Conservation (phyloP, 148 eudicot genomes). For the Rhododendron ferrugineum region DNA sequence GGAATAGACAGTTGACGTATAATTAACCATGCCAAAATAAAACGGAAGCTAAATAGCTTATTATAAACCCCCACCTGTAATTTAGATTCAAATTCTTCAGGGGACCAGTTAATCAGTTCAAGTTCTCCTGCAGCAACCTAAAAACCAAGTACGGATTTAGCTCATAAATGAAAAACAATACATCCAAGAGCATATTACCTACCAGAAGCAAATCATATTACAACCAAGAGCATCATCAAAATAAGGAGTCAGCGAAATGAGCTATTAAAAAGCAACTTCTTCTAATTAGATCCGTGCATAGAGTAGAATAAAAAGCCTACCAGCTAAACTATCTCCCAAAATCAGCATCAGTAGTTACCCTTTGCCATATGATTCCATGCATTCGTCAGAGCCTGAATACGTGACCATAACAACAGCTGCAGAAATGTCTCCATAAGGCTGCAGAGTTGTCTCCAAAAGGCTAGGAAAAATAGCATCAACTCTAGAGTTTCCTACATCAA, state of each 20-base stretch:
- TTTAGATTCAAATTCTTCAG: slow-evolving; percentile 85
- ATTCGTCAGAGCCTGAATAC: background rate
- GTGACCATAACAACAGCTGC: background rate
- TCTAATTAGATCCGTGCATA: background rate
- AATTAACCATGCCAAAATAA: background rate
- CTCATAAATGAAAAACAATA: background rate
- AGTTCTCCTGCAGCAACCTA: slow-evolving; percentile 99
- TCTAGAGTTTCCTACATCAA: too few species aligned
- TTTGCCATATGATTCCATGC: background rate
- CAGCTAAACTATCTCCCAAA: background rate
- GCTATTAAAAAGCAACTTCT: background rate
- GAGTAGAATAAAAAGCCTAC: background rate
- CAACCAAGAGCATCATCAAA: background rate
- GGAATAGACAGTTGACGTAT: too few species aligned
- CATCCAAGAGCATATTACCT: background rate
- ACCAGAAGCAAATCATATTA: background rate
- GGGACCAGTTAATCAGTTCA: slow-evolving; percentile 77
- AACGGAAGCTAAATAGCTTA: background rate
- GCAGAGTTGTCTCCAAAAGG: background rate
- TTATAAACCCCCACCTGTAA: slow-evolving; percentile 47
- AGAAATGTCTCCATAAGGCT: background rate
- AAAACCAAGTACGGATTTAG: slow-evolving; percentile 15
- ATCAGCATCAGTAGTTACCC: background rate
- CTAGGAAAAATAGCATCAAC: too few species aligned
- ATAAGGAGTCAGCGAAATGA: background rate